Conservation (phyloP, 2,329 filamentous ascomycete species). For the Aspergillus pseudonomiae region DNA sequence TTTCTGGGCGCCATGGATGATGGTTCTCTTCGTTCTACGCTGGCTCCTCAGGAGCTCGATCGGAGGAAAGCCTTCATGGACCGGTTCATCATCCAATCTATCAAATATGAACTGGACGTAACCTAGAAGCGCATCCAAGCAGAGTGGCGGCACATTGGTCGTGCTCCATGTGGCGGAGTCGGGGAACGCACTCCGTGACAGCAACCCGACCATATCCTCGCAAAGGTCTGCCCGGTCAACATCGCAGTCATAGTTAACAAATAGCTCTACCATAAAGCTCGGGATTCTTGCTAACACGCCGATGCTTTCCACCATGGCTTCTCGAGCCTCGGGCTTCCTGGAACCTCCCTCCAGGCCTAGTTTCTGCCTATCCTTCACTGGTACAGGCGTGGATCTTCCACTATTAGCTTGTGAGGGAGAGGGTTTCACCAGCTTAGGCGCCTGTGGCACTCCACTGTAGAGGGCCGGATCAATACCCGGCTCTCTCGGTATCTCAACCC, state of each 20-base stretch:
- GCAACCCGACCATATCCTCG: constrained; percentile 89
- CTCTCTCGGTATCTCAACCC: constrained; percentile 91
- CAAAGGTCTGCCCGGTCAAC: constrained; percentile 88
- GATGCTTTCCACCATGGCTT: constrained; percentile 97
- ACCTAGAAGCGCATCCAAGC: constrained; percentile 85
- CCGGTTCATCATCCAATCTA: constrained; percentile 72
- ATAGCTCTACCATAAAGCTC: constrained; percentile 91
- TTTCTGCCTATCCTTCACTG: constrained; percentile 88
- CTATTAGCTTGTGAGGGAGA: constrained; percentile 74
- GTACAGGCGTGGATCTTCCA: constrained; percentile 85
- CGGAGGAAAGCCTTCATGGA: constrained; percentile 67
- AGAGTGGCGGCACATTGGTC: constrained; percentile 93
- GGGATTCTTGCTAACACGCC: constrained; percentile 90
- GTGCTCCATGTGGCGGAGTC: constrained; percentile 99
- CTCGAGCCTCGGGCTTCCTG: constrained; percentile 89
- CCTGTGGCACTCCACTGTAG: constrained; percentile 90
- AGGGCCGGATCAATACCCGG: constrained; percentile 85
- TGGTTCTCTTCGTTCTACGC: constrained; percentile 79
- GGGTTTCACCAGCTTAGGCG: constrained; percentile 83
- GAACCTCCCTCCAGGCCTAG: constrained; percentile 89
- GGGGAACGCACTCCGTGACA: constrained; percentile 92
- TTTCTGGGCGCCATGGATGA: constrained; percentile 82
- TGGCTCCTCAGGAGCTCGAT: constrained; percentile 68
- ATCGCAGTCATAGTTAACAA: constrained; percentile 98
- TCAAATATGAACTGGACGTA: constrained; percentile 93